These are phyloP conservation scores for Naumovozyma castellii DNA, from an alignment of 805 yeast genomes.

Conservation along the genomic window DNA sequence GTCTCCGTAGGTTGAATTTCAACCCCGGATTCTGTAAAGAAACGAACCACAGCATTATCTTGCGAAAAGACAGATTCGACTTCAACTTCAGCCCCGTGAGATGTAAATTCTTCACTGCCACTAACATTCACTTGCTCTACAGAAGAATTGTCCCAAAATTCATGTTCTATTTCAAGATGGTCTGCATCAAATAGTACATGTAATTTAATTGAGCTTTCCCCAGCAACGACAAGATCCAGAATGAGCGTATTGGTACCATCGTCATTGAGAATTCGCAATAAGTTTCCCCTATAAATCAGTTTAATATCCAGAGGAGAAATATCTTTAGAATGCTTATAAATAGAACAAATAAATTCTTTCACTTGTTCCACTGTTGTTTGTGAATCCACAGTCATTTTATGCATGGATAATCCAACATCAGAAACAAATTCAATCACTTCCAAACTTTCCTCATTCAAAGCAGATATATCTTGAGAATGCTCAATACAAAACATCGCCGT, in stretches of 20 bases:
- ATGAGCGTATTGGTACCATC: neutral
- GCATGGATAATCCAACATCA: conserved; percentile 15
- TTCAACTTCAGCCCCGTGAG: no score
- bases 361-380: conserved; percentile 22
- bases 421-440: conserved; percentile 17
- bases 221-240: neutral
- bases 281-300: conserved; percentile 22
- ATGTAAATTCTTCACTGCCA: no score
- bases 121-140: no score
- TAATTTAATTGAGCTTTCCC: neutral
- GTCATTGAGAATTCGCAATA: conserved; percentile 9
- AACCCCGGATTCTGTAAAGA: conserved; percentile 16
- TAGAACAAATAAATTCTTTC: conserved; percentile 20
- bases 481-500: conserved; percentile 24
- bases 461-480: conserved; percentile 9
- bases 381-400: conserved; percentile 14
- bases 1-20: conserved; percentile 11
- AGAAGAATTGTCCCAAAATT: conserved; percentile 21
- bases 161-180: conserved; percentile 16
- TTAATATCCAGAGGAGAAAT: conserved; percentile 17
- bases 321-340: conserved; percentile 15
- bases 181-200: conserved; percentile 4
- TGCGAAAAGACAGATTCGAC: no score
- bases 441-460: conserved; percentile 4
- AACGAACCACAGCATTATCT: no score